Evolutionary conservation across 2,329 filamentous ascomycete species (phyloP).

Genomic region (Neopestalotiopsis rosae): DNA sequence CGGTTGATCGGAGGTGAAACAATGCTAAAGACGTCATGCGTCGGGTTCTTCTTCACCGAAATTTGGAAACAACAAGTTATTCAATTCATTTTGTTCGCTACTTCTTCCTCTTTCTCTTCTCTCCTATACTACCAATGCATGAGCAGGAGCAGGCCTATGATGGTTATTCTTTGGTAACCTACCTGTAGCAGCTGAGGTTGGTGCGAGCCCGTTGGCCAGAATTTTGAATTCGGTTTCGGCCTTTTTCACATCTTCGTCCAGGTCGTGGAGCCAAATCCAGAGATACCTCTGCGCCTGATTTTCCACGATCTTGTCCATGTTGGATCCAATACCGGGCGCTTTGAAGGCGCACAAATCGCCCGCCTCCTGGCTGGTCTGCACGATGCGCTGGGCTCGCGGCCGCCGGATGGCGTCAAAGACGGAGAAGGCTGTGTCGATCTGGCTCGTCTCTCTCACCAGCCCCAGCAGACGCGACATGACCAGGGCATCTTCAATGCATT

Average conservation of each 20-base stretch:
- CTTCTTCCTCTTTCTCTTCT: neutral
- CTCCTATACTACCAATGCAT: constrained; percentile 1
- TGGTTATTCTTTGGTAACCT: neutral
- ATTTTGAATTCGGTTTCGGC: constrained; percentile 27
- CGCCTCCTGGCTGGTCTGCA: constrained; percentile 35
- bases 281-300: constrained; percentile 34
- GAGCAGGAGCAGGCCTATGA: neutral
- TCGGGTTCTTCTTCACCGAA: neutral
- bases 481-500: constrained; percentile 32
- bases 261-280: constrained; percentile 39
- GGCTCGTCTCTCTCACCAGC: constrained; percentile 22
- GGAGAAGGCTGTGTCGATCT: constrained; percentile 30
- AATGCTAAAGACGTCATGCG: neutral
- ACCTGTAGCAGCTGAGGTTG: neutral
- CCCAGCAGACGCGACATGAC: constrained; percentile 29
- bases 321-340: constrained; percentile 27
- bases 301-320: constrained; percentile 36
- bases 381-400: constrained; percentile 36
- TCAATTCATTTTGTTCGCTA: neutral
- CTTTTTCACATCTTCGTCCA: constrained; percentile 30
- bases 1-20: too few species aligned
- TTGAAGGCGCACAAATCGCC: constrained; percentile 34
- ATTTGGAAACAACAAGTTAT: neutral
- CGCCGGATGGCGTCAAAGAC: constrained; percentile 35
- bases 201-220: neutral